Conservation (phyloP, 2,329 filamentous ascomycete species). For the Alternaria solani region DNA sequence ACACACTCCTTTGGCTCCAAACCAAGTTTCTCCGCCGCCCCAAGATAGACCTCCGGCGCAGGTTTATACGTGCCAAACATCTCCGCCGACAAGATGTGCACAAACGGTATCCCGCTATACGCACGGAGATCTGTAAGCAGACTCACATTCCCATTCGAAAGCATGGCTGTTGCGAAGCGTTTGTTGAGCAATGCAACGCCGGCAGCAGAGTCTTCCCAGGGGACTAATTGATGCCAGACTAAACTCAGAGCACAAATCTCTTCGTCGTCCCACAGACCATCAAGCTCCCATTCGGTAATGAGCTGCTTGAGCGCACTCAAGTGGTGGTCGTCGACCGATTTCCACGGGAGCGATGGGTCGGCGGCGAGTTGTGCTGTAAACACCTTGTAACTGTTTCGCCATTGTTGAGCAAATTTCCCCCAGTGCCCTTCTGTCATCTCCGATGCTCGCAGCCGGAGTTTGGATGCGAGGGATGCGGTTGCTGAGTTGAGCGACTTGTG, state of each 20-base stretch:
- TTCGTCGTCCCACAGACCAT: slow-evolving; percentile 63
- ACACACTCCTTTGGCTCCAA: slow-evolving; percentile 69
- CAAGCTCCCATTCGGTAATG: slow-evolving; percentile 64
- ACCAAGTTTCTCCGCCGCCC: slow-evolving; percentile 68
- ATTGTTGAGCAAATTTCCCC: slow-evolving; percentile 72
- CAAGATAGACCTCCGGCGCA: slow-evolving; percentile 70
- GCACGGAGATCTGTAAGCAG: slow-evolving; percentile 71
- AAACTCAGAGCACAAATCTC: slow-evolving; percentile 58
- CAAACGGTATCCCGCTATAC: slow-evolving; percentile 69
- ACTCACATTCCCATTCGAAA: slow-evolving; percentile 76
- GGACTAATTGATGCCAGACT: slow-evolving; percentile 75
- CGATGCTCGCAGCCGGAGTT: slow-evolving; percentile 59
- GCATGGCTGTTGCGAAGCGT: slow-evolving; percentile 67
- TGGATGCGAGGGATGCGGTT: slow-evolving; percentile 55
- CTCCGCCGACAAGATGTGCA: slow-evolving; percentile 70
- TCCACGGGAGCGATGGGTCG: slow-evolving; percentile 60
- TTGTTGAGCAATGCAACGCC: slow-evolving; percentile 65
- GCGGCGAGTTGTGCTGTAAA: slow-evolving; percentile 67
- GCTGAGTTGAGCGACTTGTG: slow-evolving; percentile 57
- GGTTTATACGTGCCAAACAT: slow-evolving; percentile 81
- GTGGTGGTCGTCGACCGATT: slow-evolving; percentile 77
- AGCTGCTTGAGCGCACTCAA: slow-evolving; percentile 67
- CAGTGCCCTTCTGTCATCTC: slow-evolving; percentile 67
- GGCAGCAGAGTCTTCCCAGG: slow-evolving; percentile 71
- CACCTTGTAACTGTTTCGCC: slow-evolving; percentile 69